Conservation (phyloP, 2,329 filamentous ascomycete species). For the Arthrobotrys musiformis region DNA sequence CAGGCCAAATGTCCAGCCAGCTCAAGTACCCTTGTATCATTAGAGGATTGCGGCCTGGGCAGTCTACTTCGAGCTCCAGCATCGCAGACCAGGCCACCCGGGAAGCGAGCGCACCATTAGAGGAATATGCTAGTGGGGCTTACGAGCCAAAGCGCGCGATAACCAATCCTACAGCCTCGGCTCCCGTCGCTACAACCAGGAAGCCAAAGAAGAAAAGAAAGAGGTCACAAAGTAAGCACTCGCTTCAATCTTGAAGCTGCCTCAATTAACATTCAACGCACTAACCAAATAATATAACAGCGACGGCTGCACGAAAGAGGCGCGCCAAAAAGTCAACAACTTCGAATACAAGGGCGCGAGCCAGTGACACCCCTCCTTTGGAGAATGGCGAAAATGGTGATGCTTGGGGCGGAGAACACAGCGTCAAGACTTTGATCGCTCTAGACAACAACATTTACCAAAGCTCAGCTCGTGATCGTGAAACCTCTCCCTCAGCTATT, state of each 20-base stretch:
- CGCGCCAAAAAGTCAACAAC: not conserved
- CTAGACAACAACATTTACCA: slow-evolving; percentile 1
- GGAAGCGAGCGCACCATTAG: not conserved
- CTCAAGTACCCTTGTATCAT: slow-evolving; percentile 10
- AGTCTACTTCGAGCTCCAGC: not conserved
- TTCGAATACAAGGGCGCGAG: too few relatives aligned
- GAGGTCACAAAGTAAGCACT: slow-evolving; percentile 2
- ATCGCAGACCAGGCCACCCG: not conserved
- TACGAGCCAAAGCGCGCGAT: not conserved
- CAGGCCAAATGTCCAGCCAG: not conserved
- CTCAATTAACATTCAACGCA: not conserved
- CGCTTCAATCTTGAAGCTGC: not conserved
- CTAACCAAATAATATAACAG: not conserved
- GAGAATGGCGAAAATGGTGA: not conserved
- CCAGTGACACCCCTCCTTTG: not conserved
- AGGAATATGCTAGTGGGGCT: not conserved
- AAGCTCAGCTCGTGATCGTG: not conserved
- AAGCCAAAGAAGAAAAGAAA: slow-evolving; percentile 1
- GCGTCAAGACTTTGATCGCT: not conserved
- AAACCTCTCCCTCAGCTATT: not conserved
- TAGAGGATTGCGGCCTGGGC: not conserved
- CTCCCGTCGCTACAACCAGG: not conserved
- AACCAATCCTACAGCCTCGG: not conserved
- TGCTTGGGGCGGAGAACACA: not conserved
- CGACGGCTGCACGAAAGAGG: not conserved